A percentile compares a stretch with the other conserved stretches of the same genome.
These are phyloP conservation scores for Podospora pseudocomata DNA, from an alignment of 495 filamentous ascomycete species.

Conservation along the genomic window DNA sequence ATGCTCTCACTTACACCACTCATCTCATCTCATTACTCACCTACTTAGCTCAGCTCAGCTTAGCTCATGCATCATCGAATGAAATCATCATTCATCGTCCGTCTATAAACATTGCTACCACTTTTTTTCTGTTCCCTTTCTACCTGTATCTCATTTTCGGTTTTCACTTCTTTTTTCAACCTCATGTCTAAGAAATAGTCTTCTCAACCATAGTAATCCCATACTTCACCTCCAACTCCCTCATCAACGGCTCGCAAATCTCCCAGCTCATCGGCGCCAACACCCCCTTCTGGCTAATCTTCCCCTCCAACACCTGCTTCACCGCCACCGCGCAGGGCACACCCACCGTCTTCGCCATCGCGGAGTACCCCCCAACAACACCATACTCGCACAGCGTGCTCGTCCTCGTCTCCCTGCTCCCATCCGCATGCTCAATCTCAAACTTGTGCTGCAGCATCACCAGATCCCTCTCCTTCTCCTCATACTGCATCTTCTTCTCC, in stretches of 20 bases:
- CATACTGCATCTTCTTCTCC: constrained; percentile 90
- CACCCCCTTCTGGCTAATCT: constrained; percentile 71
- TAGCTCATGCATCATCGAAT: background rate
- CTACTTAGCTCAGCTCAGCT: background rate
- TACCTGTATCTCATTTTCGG: background rate
- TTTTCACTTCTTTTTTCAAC: constrained; percentile 12
- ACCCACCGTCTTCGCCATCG: constrained; percentile 70
- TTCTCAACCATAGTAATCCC: constrained; percentile 37
- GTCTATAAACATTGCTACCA: background rate
- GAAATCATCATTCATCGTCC: background rate
- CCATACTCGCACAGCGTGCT: constrained; percentile 86
- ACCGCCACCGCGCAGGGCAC: constrained; percentile 53
- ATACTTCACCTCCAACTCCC: constrained; percentile 47
- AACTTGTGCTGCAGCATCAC: constrained; percentile 87
- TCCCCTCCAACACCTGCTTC: constrained; percentile 80
- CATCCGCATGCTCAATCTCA: constrained; percentile 77
- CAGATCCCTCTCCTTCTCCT: constrained; percentile 76
- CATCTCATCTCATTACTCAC: background rate
- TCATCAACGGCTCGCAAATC: constrained; percentile 67
- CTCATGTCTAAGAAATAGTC: constrained; percentile 28
- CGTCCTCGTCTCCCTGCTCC: constrained; percentile 65
- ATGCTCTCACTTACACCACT: background rate
- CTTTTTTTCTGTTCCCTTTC: background rate
- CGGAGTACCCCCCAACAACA: constrained; percentile 72
- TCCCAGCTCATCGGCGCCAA: constrained; percentile 75